Evolutionary conservation across 495 filamentous ascomycete genomes (phyloP), one percentile per base, ranked within the genome.

Genomic region (Amniculicola lignicola): DNA sequence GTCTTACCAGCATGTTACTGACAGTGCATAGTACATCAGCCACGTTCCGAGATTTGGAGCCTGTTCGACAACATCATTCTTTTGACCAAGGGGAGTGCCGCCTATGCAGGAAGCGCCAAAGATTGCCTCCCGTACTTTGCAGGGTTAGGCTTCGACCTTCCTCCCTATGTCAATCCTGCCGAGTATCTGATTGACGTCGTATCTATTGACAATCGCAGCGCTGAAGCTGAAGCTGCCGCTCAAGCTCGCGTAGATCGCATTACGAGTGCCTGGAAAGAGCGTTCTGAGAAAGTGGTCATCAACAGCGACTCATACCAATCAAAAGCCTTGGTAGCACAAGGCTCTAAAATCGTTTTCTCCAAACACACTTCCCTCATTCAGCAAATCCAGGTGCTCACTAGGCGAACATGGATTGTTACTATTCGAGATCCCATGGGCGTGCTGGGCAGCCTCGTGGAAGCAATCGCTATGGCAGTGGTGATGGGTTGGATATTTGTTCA

Each of bases 1-100:
- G 4, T 43, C 40, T 21, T 52, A 6, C 18, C 27, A 1, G 28
- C 6, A 21, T 6, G n/a, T 4, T 24, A 18, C 19, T 36, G 2
- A 2, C 15, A 22, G 22, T 12, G 1, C 9, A 7, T 21, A 51
- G 51, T 89, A 35, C 86, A 89, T 69, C 81, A 86, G 40, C 86
- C 86, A 10, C 72, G 86, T 28, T 87, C 84, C 1, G 86, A 89
- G 64, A 88, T 88, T 3, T 89, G 85, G 85, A 76, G 76, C 7
- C 74, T 89, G 11, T 86, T 89, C 60, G 86, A 90, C 63, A 75
- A 78, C 38, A 73, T 88, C 10, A 72, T 87, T 12, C 68, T 89
- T 5, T 63, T 90, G 19, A 79, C 82, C 12, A 74, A 72, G 51
- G 86, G 86, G 16, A 76, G 76, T 48, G 76, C 79, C 3, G 67